phyloP scores from a whole-genome alignment of 75 land plant species.

The Chamaecyparis obtusa region DNA sequence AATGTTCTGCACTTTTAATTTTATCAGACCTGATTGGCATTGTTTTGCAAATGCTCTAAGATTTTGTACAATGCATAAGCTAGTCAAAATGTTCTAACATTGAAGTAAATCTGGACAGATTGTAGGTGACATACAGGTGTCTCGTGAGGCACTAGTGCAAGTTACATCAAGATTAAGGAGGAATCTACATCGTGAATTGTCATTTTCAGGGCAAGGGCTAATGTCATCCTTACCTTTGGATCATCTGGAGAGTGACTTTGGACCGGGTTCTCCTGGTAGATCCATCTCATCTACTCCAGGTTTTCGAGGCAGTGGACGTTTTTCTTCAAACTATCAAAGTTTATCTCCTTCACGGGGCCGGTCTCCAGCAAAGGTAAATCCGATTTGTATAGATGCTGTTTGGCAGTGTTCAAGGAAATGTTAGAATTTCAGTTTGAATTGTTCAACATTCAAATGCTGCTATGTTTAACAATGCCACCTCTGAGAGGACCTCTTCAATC shows the following conservation, averaged over 20 bases:
- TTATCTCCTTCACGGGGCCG: neutral
- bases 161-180: constrained; percentile 58
- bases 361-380: constrained; percentile 14
- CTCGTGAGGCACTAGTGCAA: constrained; percentile 74
- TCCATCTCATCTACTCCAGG: constrained; percentile 14
- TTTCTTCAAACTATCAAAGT: neutral
- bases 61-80: neutral
- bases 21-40: neutral
- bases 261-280: constrained; percentile 14
- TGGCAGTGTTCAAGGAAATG: neutral
- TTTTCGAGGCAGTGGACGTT: constrained; percentile 19
- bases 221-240: constrained; percentile 6
- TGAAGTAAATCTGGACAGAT: constrained; percentile 37
- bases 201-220: constrained; percentile 25
- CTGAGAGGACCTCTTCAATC: neutral
- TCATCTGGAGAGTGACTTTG: constrained; percentile 2
- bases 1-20: neutral
- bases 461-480: neutral
- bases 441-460: neutral
- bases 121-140: constrained; percentile 71
- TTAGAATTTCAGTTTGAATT: neutral
- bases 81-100: constrained; percentile 1
- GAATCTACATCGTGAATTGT: constrained; percentile 46
- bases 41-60: neutral
- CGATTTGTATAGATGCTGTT: neutral